These are phyloP conservation scores for Neophaeococcomyces aloes DNA, from an alignment of 2,329 filamentous ascomycete species.

Conservation along the genomic window DNA sequence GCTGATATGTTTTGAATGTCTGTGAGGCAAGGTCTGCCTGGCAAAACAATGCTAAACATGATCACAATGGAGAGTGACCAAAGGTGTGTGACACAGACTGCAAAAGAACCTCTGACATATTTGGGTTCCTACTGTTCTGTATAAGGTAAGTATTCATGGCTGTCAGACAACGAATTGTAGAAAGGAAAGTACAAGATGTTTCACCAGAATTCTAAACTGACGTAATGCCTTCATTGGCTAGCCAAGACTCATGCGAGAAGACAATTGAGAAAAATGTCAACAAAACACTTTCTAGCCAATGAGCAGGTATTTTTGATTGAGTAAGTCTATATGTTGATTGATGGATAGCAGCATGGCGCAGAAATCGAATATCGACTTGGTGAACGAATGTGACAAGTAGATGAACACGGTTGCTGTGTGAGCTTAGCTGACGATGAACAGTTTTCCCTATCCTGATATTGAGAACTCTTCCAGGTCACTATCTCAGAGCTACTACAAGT, in stretches of 20 bases:
- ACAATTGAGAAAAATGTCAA: too few relatives aligned
- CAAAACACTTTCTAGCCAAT: too few relatives aligned
- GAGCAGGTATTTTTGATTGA: too few relatives aligned
- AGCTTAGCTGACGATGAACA: slow-evolving; percentile 28
- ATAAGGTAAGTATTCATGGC: too few relatives aligned
- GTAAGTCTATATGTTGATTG: too few relatives aligned
- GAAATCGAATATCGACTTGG: slow-evolving; percentile 43
- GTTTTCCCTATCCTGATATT: slow-evolving; percentile 60
- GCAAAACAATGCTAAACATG: slow-evolving; percentile 54
- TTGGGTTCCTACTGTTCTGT: not conserved
- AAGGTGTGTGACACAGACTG: too few relatives aligned
- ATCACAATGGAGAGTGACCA: too few relatives aligned
- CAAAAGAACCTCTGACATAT: too few relatives aligned
- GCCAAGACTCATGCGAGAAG: not conserved
- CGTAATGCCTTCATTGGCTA: slow-evolving; percentile 6
- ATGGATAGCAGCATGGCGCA: slow-evolving; percentile 1
- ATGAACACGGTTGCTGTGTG: not conserved
- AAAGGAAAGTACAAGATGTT: not conserved
- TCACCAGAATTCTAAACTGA: slow-evolving; percentile 3
- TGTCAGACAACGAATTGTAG: too few relatives aligned
- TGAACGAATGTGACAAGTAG: slow-evolving; percentile 48
- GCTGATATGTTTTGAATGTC: slow-evolving; percentile 43
- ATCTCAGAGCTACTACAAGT: slow-evolving; percentile 46
- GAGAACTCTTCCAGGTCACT: slow-evolving; percentile 46
- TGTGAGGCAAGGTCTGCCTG: slow-evolving; percentile 50